Conservation (phyloP, 345 rosid species). For the Microthlaspi erraticum region DNA sequence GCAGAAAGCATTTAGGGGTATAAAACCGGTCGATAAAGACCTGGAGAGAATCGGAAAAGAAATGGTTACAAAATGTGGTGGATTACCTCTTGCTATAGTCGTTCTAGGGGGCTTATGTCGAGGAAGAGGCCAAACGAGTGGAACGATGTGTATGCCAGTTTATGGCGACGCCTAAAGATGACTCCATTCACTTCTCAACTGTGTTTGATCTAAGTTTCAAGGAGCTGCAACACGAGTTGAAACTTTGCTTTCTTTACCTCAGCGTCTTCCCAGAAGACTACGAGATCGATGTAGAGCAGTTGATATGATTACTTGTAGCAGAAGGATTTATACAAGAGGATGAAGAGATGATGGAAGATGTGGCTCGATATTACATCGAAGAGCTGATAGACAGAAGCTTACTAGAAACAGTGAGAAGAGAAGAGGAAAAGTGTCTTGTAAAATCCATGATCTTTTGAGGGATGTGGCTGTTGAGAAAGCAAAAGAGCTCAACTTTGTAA, state of each 20-base stretch:
- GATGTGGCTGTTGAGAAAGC: slow-evolving; percentile 31
- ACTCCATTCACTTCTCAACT: too few relatives aligned
- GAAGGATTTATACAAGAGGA: slow-evolving; percentile 28
- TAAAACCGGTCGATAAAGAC: not conserved
- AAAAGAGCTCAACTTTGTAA: slow-evolving; percentile 16
- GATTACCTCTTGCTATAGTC: slow-evolving; percentile 18
- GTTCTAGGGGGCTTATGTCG: slow-evolving; percentile 18
- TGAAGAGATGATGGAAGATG: slow-evolving; percentile 26
- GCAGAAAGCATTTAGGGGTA: slow-evolving; percentile 14
- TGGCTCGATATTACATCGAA: slow-evolving; percentile 10
- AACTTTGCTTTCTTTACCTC: too few relatives aligned
- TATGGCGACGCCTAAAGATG: too few relatives aligned
- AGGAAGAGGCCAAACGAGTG: too few relatives aligned
- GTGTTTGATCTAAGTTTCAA: too few relatives aligned
- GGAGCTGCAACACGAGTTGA: too few relatives aligned
- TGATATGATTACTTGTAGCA: slow-evolving; percentile 20
- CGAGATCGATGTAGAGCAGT: slow-evolving; percentile 4
- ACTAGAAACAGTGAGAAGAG: not conserved
- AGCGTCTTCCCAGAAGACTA: too few relatives aligned
- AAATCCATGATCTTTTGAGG: slow-evolving; percentile 30
- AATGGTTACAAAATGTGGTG: slow-evolving; percentile 22
- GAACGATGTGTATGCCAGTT: too few relatives aligned
- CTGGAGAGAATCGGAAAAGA: not conserved
- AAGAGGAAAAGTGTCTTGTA: slow-evolving; percentile 22
- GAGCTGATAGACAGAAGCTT: slow-evolving; percentile 30